Evolutionary conservation across 164 flowering plant species (phyloP), one percentile per base, ranked within the genome.

Genomic region (Buxus sempervirens): DNA sequence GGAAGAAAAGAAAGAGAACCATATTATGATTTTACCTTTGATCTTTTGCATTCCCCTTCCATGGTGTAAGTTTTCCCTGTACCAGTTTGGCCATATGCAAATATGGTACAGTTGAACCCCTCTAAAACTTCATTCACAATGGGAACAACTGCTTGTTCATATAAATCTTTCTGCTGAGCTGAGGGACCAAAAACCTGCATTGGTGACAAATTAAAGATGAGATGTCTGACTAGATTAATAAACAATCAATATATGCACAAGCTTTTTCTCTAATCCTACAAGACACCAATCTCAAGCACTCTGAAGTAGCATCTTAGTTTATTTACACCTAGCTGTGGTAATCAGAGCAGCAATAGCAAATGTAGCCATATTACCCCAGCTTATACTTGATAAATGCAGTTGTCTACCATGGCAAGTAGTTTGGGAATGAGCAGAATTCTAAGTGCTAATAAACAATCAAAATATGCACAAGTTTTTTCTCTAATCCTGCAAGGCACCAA

Each of bases 1-100:
- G 38, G 38, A 32, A 32, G 38, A 32, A 32, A 32, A 32, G 38
- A 25, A 27, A 45, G 20, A 0, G 8, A 54, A 41, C 16, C 28
- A 57, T 10, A 3, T n/a, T 32, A 62, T 18, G 36, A 25, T 14
- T 28, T 13, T 80, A 92, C 99, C 99, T 90, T 95, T 48, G 94
- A 21, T 70, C 88, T 89, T 73, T 82, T 92, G 74, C 97, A 85
- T 72, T 89, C 99, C 16, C 99, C 99, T 77, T 95, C 99, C 99
- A 92, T 92, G 9, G 99, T 95, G 73, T 81, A 95, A 0, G 98
- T 95, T 77, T 95, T 92, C 42, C 99, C 99, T 0, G 99, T 95
- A 27, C 99, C 99, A 58, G 99, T 95, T 76, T 95, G 98, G 13
- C 99, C 99, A 84, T 95, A 95, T 0, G 98, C 99, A 83, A 95